Percentiles rank a stretch among this genome's conserved stretches.
phyloP scores from a whole-genome alignment of 1,139 yeast species.

The Kodamaea derodonti region DNA sequence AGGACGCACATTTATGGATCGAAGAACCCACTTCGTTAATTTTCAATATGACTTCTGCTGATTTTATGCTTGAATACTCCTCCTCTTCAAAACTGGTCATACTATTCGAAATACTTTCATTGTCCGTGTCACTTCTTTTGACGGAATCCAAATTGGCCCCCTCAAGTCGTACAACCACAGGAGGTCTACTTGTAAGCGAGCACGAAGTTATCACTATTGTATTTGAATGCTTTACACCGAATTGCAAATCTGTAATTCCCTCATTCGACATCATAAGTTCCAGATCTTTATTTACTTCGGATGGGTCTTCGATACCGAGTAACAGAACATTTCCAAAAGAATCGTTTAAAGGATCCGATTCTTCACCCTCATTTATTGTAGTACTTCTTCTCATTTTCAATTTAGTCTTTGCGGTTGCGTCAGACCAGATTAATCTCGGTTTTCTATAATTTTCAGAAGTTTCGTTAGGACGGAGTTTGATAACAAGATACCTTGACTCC shows the following conservation, averaged over 20 bases:
- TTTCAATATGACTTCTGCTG: constrained; percentile 37
- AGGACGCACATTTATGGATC: constrained; percentile 68
- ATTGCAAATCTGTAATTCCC: constrained; percentile 81
- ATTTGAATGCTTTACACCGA: constrained; percentile 39
- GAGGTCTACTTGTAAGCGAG: constrained; percentile 35
- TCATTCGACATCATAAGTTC: constrained; percentile 62
- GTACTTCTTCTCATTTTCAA: constrained; percentile 9
- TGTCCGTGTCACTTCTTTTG: constrained; percentile 8
- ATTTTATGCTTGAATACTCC: constrained; percentile 20
- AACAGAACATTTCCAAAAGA: constrained; percentile 14
- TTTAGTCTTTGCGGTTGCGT: constrained; percentile 17
- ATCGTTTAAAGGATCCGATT: constrained; percentile 7
- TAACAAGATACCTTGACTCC: constrained; percentile 75
- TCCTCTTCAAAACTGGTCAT: constrained; percentile 16
- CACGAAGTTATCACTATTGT: constrained; percentile 36
- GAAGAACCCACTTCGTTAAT: constrained; percentile 80
- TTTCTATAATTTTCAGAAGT: constrained; percentile 31
- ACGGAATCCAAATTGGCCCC: constrained; percentile 32
- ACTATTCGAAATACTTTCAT: constrained; percentile 14
- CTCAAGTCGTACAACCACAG: constrained; percentile 33
- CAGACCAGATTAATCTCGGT: constrained; percentile 61
- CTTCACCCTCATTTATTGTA: constrained; percentile 13
- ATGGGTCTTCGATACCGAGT: constrained; percentile 11
- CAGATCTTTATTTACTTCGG: constrained; percentile 22
- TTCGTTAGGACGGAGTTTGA: constrained; percentile 51